Base-by-base conservation (phyloP, 176 grass and related monocot genomes). In the Hsuehochloa calcarea region DNA sequence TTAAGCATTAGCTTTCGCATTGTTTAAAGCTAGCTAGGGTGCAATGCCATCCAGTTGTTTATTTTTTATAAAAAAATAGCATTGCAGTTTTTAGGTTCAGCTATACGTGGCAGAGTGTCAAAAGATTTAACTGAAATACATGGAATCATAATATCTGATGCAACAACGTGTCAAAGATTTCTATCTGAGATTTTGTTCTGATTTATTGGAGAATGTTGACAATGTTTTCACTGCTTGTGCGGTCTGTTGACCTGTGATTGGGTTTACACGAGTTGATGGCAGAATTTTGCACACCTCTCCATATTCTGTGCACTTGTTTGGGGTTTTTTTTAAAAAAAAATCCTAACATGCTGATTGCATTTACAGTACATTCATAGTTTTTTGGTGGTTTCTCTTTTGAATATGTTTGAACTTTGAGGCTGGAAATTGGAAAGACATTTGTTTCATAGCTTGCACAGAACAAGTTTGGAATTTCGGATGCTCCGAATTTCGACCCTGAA, bases 111-210 rank as follows among this genome's bases (percentile, higher is more conserved):
- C 26, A 1, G 3, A 49, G 65, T 69, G 5, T 49, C 77, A 51
- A 79, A 50, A 70, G 22, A 50, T 49, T 85, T 70, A 20, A 71
- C 31, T 38, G 66, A 58, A 20, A 50, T 40, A 65, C 6, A 4
- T 70, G 51, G 75, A 72, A n/a, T 49, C 77, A n/a, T 74, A 31
- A n/a, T 37, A 78, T 73, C 84, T 27, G 40, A 70, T 62, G 65
- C 76, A 78, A 70, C 76, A 78, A 70, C 31, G 74, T n/a, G 50
- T 62, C 73, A 22, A 17, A 11, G 40, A 47, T 29, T 72, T 73
- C 2, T 49, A 26, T 50, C 58, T 3, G 10, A 11, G 29, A 47
- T 45, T 78, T 62, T 14, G 44, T 61, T 62, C 20, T 26, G 58
- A 63, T 79, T 14, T 22, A 51, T 70, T 50, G 43, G 56, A 65